phyloP scores from a whole-genome alignment of 768 basidiomycete species.

The Ramaria sp. region DNA sequence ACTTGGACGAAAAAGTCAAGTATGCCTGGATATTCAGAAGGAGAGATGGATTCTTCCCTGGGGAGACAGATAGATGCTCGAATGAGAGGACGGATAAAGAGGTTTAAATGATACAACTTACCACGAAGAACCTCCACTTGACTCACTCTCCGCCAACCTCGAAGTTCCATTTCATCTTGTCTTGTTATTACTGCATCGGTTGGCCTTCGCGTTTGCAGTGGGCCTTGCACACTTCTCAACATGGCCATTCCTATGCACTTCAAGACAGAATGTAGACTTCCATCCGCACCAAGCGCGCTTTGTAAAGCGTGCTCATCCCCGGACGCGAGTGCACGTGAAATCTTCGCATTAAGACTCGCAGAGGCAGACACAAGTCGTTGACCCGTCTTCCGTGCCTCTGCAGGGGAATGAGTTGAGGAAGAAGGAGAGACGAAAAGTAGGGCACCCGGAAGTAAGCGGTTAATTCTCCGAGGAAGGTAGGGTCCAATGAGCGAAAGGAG shows the following conservation, averaged over 20 bases:
- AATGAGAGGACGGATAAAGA: neutral
- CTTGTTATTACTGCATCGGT: constrained; percentile 21
- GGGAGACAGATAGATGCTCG: constrained; percentile 6
- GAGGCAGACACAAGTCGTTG: constrained; percentile 1
- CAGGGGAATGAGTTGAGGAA: neutral
- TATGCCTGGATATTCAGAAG: neutral
- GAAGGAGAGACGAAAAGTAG: neutral
- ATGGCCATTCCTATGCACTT: constrained; percentile 15
- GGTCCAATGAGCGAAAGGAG: constrained; percentile 15
- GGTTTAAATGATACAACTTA: constrained; percentile 12
- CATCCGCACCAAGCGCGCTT: constrained; percentile 27
- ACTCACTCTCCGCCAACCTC: constrained; percentile 40
- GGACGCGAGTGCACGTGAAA: constrained; percentile 23
- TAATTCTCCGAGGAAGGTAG: constrained; percentile 26
- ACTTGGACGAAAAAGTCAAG: constrained; percentile 21
- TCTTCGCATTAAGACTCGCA: constrained; percentile 12
- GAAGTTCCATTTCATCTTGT: constrained; percentile 32
- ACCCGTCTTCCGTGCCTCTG: constrained; percentile 3
- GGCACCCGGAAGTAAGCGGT: neutral
- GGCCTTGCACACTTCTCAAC: constrained; percentile 1
- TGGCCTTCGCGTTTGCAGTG: constrained; percentile 18
- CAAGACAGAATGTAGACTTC: constrained; percentile 27
- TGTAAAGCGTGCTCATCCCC: constrained; percentile 31
- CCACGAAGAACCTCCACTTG: constrained; percentile 33
- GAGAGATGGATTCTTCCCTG: neutral